Conservation (phyloP, 305 asterid species). For the Withania somnifera region DNA sequence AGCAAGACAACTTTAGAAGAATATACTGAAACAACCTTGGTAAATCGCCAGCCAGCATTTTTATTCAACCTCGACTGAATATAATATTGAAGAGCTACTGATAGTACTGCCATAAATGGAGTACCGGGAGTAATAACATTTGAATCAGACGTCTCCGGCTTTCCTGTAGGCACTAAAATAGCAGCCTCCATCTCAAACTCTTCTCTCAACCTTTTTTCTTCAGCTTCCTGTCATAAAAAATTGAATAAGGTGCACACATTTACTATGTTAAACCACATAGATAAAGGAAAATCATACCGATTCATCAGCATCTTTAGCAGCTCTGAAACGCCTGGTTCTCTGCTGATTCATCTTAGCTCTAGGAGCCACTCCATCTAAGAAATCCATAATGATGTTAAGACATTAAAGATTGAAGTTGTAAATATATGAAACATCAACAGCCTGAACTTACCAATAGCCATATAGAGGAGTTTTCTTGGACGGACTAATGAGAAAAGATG, state of each 20-base stretch:
- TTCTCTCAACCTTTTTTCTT: constrained; percentile 64
- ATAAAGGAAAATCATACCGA: constrained; percentile 45
- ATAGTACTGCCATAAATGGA: constrained; percentile 82
- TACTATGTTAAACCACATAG: background rate
- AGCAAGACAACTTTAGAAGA: constrained; percentile 7
- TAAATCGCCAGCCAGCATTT: constrained; percentile 72
- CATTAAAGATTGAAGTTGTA: background rate
- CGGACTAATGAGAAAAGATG: constrained; percentile 75
- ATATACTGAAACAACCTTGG: constrained; percentile 47
- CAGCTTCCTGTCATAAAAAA: constrained; percentile 52
- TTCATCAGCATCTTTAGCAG: constrained; percentile 94
- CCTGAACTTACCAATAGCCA: constrained; percentile 78
- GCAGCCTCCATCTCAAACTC: constrained; percentile 61
- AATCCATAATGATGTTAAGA: background rate
- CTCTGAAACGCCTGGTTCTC: constrained; percentile 93
- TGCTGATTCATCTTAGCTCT: constrained; percentile 99
- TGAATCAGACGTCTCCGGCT: constrained; percentile 83
- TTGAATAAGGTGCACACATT: background rate
- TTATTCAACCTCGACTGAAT: constrained; percentile 71
- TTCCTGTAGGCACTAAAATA: constrained; percentile 46
- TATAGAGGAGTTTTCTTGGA: constrained; percentile 85
- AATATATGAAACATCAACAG: background rate
- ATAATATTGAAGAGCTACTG: constrained; percentile 88
- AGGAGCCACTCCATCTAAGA: constrained; percentile 97
- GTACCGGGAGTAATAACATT: constrained; percentile 99